Evolutionary conservation across 805 yeast species (phyloP), one percentile per base, ranked within the genome.

Genomic region (Teunomyces tritomae): DNA sequence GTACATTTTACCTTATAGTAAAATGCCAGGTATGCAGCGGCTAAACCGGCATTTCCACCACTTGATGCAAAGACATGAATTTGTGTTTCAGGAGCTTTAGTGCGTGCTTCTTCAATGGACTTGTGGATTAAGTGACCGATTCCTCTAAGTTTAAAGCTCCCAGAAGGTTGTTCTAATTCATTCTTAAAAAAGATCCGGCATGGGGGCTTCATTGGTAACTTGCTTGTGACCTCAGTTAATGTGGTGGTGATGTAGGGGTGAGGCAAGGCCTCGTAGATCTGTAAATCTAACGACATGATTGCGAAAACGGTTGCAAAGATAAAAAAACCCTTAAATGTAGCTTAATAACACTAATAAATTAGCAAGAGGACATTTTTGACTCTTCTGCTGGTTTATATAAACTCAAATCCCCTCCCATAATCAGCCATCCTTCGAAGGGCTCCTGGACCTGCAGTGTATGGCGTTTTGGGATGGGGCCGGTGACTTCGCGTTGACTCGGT

Each of bases 41-140:
- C 84, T 46, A 77, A 65, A 1, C 81, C 81, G 11, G 81, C 81
- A 51, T 77, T 77, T 4, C 84, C 84, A 8, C 84, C 84, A 36
- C 80, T 74, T 10, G 82, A 77, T 5, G 82, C 74, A 50, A 72
- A 73, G 4, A 79, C 76, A 5, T 68, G 70, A 11, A 76, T 66
- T 33, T 55, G 53, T 39, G 65, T 63, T 11, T 56, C 51, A 3
- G 63, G 57, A 4, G 28, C n/a, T 11, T 40, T 44, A 2, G 29
- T 41, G 26, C 57, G 54, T 1, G 72, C 70, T 13, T 55, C 54
- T 2, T 56, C 58, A 1, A 74, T 61, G 6, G 68, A 63, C 10
- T 57, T 54, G n/a, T 61, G 56, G 29, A 80, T 70, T 37, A 77
- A 63, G 49, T 77, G 57, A 5, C 84, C 83, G 27, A 80, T 68